Base-by-base conservation (phyloP, 225 moss, liverwort and hornwort species). In the Polytrichum formosum region DNA sequence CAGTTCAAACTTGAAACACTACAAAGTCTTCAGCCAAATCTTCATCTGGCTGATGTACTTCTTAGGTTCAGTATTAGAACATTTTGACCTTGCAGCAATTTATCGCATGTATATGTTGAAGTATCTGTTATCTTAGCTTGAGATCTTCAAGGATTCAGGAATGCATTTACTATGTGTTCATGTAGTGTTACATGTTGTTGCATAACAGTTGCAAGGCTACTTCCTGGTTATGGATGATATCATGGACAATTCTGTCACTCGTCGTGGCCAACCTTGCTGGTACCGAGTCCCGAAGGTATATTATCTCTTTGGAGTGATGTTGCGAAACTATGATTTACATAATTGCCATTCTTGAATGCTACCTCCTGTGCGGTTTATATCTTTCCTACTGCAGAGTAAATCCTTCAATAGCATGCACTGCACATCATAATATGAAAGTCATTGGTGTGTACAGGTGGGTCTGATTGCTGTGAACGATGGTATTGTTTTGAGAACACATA, bases 261-360 rank as follows among this genome's bases (percentile, higher is more conserved):
- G 97, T 66, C 83, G 94, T 69, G 92, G 97, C 73, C 94, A 94
- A 69, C 91, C 94, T 71, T 97, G 94, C 77, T 94, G 94, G 97
- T 97, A 74, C 75, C 86, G 79, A 73, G 78, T 92, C 74, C 92
- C 97, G 4, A 92, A 98, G 94, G 97, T 98, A 76, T 29, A 58
- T 46, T 7, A 58, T n/a, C 8, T 58, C 20, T 58, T 22, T 58
- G 5, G 8, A 20, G n/a, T 58, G n/a, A 58, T 58, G 13, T 46
- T 46, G 8, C 21, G 20, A 2, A 58, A 21, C 22, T 21, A 18
- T 68, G 28, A 46, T 46, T 13, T 13, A 46, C 46, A 23, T 66
- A 7, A 25, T n/a, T n/a, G n/a, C n/a, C n/a, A n/a, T n/a, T n/a
- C n/a, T 28, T 30, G 18, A 18, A 55, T 21, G 56, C 3, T 70